phyloP scores from a whole-genome alignment of 768 basidiomycete species.

The Suillus americanus region DNA sequence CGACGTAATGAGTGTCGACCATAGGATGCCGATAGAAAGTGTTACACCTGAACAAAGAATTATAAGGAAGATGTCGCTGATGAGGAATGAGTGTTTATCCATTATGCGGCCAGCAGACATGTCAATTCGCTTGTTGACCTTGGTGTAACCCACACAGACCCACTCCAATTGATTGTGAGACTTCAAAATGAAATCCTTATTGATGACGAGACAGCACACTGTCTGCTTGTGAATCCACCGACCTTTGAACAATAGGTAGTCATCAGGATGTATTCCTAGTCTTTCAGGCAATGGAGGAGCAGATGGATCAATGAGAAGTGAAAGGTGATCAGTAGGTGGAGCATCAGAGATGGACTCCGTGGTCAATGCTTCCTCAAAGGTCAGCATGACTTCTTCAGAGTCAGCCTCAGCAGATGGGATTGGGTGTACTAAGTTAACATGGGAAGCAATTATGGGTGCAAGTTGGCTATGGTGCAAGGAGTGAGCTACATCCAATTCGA shows the following conservation, averaged over 20 bases:
- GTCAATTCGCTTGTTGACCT: not conserved
- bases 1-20: not conserved
- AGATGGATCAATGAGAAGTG: not conserved
- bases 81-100: not conserved
- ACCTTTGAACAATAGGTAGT: constrained; percentile 4
- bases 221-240: constrained; percentile 5
- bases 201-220: not conserved
- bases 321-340: not conserved
- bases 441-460: not conserved
- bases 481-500: too few relatives aligned
- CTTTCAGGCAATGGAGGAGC: not conserved
- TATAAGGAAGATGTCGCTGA: not conserved
- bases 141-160: not conserved
- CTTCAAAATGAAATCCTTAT: not conserved
- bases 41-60: not conserved
- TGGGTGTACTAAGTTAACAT: not conserved
- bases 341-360: not conserved
- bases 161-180: not conserved
- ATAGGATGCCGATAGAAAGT: not conserved
- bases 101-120: not conserved
- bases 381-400: not conserved
- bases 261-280: not conserved
- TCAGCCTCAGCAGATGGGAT: not conserved
- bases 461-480: not conserved
- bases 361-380: not conserved